phyloP scores from a whole-genome alignment of 768 basidiomycete species.

The Holtermanniella nyarrowii region DNA sequence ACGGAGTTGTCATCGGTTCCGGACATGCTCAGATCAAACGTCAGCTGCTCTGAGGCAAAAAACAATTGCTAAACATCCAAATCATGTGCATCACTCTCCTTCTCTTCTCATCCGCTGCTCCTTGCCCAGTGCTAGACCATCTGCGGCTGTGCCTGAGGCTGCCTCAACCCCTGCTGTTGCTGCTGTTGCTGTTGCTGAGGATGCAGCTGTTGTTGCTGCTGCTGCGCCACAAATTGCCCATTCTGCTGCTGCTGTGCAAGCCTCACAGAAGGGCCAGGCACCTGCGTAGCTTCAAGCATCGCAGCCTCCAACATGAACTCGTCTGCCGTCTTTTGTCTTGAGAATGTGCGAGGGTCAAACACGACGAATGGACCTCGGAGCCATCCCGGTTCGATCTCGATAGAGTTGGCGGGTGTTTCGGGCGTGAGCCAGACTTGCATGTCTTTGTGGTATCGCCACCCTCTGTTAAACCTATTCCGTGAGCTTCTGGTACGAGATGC shows the following conservation, averaged over 20 bases:
- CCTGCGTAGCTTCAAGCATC: conserved; percentile 20
- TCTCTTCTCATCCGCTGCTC: no score
- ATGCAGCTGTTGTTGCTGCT: neutral
- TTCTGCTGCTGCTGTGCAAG: neutral
- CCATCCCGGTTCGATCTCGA: conserved; percentile 41
- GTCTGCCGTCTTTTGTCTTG: conserved; percentile 27
- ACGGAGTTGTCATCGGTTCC: no score
- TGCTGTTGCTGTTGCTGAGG: neutral
- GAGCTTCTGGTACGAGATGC: neutral
- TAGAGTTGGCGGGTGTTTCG: conserved; percentile 57
- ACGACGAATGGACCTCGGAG: conserved; percentile 83
- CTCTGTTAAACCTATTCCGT: conserved; percentile 66
- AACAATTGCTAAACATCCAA: neutral
- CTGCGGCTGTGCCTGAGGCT: neutral
- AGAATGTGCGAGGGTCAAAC: conserved; percentile 45
- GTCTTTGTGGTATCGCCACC: conserved; percentile 95
- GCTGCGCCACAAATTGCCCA: neutral
- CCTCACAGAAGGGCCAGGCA: neutral
- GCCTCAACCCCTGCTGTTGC: neutral
- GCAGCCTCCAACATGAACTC: conserved; percentile 26
- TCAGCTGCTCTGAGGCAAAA: neutral
- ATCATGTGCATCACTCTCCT: neutral
- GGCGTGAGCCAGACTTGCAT: conserved; percentile 79
- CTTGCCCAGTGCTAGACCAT: neutral
- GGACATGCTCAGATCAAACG: no score